Evolutionary conservation across 202 grass and related monocot species (phyloP), one percentile per base, ranked within the genome.

Genomic region (Schoenoplectus tabernaemontani): DNA sequence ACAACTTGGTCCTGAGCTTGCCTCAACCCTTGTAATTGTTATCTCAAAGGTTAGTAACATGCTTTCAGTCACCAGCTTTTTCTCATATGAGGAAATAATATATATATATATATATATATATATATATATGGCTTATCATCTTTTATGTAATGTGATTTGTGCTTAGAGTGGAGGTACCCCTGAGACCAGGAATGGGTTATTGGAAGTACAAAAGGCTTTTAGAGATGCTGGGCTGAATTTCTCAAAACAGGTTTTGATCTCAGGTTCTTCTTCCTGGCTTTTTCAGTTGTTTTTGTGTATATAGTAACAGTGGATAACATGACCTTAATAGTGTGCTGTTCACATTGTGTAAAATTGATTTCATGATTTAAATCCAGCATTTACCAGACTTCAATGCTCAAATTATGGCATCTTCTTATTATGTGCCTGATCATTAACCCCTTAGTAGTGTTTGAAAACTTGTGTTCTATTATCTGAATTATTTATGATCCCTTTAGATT

Each of bases 191-290:
- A 99, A 99, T 86, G 96, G 96, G 76, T 84, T 99, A 30, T 61
- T 99, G 65, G 96, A 99, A 91, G 89, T 99, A 64, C 96, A 99
- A 79, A 99, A 95, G 22, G 96, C 96, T 80, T 99, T 99, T 85
- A 85, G 96, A 85, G 90, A 99, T 59, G 90, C 88, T n/a, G 96
- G 90, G 19, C 76, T 99, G 44, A 78, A 91, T 34, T 99, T 99
- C 79, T 87, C 96, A 6, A 99, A 99, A 93, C 96, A 99, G 96
- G 96, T 99, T 87, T 92, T 90, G 57, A 86, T 83, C 88, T 84
- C 36, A 90, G 63, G 9, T 88, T 86, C 64, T 79, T 57, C 53
- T 80, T 57, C 78, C 65, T 78, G 33, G 75, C 57, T 77, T 77
- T 76, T 77, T 24, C 10, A 77, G 28, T 75, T 75, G 70, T 24